A percentile compares a stretch with the other conserved stretches of the same genome.
Evolutionary conservation across 75 land plant genomes (phyloP).

Genomic region (Pinus tabuliformis): DNA sequence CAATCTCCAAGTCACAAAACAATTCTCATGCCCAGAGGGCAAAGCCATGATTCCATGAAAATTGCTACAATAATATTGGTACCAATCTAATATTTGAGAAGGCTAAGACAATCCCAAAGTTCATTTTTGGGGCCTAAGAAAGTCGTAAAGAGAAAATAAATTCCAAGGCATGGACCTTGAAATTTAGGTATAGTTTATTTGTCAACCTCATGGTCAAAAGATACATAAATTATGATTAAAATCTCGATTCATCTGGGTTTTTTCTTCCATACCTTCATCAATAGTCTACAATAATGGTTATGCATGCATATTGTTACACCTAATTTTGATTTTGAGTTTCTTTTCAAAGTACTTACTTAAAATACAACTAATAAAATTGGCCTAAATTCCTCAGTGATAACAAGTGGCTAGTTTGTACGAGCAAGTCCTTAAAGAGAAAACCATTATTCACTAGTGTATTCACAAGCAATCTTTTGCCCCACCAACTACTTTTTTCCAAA

Average conservation of each 20-base stretch:
- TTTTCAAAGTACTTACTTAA: too few relatives aligned
- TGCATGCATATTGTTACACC: conserved; percentile 14
- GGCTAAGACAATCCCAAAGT: conserved; percentile 92
- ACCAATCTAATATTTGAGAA: conserved; percentile 59
- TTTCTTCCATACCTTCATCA: conserved; percentile 17
- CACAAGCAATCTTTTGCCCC: too few relatives aligned
- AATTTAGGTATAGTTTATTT: conserved; percentile 22
- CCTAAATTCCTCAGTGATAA: too few relatives aligned
- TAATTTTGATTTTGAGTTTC: too few relatives aligned
- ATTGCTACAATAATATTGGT: conserved; percentile 71
- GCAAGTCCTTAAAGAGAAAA: too few relatives aligned
- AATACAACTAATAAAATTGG: too few relatives aligned
- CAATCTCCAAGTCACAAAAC: conserved; percentile 86
- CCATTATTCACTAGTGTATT: too few relatives aligned
- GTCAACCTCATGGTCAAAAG: conserved; percentile 18
- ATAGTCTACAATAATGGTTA: conserved; percentile 7
- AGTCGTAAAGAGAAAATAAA: conserved; percentile 55
- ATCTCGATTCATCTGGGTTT: conserved; percentile 24
- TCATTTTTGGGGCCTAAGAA: conserved; percentile 88
- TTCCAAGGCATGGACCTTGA: conserved; percentile 26
- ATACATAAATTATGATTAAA: conserved; percentile 29
- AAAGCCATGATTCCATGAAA: conserved; percentile 75
- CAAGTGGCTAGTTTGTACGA: too few relatives aligned
- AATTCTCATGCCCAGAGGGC: conserved; percentile 75
- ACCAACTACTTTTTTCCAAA: too few relatives aligned